Base-by-base conservation (phyloP, 306 rosid genomes). In the Lathyrus tuberosus region DNA sequence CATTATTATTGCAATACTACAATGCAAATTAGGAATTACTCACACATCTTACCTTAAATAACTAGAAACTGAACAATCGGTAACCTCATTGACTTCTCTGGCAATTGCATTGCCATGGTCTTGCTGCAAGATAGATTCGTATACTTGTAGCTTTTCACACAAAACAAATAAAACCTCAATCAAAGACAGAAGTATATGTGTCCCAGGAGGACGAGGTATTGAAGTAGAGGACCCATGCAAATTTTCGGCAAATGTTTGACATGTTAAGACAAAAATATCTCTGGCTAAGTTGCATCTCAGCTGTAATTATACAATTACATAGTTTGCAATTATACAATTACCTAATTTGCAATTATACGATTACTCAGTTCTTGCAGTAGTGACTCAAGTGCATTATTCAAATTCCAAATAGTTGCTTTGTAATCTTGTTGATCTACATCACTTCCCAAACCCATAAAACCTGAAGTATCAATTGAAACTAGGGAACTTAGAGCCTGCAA, bases 171-270 rank as follows among this genome's bases (percentile, higher is more conserved):
- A n/a, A n/a, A n/a, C n/a, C n/a, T n/a, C n/a, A n/a, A n/a, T n/a
- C n/a, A n/a, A n/a, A n/a, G n/a, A n/a, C n/a, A n/a, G n/a, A n/a
- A n/a, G n/a, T 79, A 91, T 84, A 69, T 94, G 99, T 69, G 96
- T 87, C 68, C 99, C 99, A 28, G 97, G 97, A 61, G 99, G 99
- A 56, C 91, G 97, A 70, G 99, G 95, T 62, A 95, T 86, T 42
- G 97, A 86, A 71, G 97, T 85, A 71, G 95, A 80, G 62, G 96
- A 70, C 56, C 95, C 94, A 57, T 85, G 98, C 46, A 86, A 76
- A 69, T 85, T 90, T 70, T 90, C 98, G 58, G 87, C 80, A 44
- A 59, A 86, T 64, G 77, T 82, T 83, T 63, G 92, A 75, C 78
- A 84, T 26, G 49, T 87, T 76, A 62, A 83, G 85, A 69, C 80